Evolutionary conservation across 306 rosid genomes (phyloP).

Genomic region (Elaeagnus macrophylla): DNA sequence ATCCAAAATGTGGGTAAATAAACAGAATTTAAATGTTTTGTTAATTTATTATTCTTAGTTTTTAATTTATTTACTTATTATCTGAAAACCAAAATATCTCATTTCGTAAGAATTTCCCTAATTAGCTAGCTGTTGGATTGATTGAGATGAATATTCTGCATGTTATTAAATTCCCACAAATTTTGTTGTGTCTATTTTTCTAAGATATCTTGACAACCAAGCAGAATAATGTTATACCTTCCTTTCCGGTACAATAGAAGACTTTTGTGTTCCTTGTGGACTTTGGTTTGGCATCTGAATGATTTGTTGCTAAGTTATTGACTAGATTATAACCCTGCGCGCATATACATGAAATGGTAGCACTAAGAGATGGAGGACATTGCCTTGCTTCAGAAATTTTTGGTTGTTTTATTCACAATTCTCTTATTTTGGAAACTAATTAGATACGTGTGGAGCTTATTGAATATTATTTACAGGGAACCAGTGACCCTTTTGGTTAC

Average conservation of each 20-base stretch:
- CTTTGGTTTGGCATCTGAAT: constrained; percentile 41
- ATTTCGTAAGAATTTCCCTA: too few relatives aligned
- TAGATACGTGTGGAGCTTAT: constrained; percentile 56
- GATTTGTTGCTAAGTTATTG: constrained; percentile 24
- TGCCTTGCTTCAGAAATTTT: constrained; percentile 32
- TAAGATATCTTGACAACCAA: too few relatives aligned
- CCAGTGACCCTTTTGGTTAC: constrained; percentile 66
- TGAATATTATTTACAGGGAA: constrained; percentile 41
- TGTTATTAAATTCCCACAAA: background rate
- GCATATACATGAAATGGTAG: constrained; percentile 6
- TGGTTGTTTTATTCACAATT: constrained; percentile 33
- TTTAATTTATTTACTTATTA: background rate
- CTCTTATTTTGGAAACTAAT: constrained; percentile 62
- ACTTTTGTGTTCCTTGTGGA: constrained; percentile 32
- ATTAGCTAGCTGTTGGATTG: background rate
- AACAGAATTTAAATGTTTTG: background rate
- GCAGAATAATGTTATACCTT: too few relatives aligned
- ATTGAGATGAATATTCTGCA: background rate
- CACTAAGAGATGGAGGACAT: constrained; percentile 23
- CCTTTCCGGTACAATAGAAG: too few relatives aligned
- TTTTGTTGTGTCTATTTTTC: too few relatives aligned
- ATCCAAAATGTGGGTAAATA: background rate
- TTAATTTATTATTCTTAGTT: background rate
- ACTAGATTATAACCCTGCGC: constrained; percentile 12
- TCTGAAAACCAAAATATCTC: background rate